Conservation (phyloP, 2,329 filamentous ascomycete genomes). For the Penicillium sclerotigenum region DNA sequence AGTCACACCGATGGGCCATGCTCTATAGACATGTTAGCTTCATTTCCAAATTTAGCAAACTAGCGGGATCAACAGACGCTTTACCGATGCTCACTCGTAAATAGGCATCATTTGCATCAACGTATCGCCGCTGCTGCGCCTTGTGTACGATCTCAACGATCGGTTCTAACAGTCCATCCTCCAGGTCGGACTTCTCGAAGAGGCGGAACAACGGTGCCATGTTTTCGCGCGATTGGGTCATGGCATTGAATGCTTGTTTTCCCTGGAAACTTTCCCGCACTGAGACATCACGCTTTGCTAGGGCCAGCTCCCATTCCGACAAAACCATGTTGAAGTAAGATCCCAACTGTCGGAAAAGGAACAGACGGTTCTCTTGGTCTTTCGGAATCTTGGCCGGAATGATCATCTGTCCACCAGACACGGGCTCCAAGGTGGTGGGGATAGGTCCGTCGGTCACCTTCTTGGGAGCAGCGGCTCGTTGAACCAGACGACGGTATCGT, state of each 20-base stretch:
- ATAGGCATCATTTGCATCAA: constrained; percentile 95
- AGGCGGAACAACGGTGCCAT: constrained; percentile 87
- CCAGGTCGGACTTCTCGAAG: constrained; percentile 76
- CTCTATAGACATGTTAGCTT: constrained; percentile 43
- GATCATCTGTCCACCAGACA: constrained; percentile 87
- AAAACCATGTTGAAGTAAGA: constrained; percentile 98
- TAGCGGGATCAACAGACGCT: constrained; percentile 50
- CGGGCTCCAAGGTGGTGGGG: constrained; percentile 74
- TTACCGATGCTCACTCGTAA: constrained; percentile 90
- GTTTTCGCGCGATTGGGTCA: constrained; percentile 82
- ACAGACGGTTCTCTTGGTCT: constrained; percentile 64
- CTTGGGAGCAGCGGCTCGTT: constrained; percentile 36
- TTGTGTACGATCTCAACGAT: constrained; percentile 89
- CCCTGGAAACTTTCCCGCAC: constrained; percentile 73
- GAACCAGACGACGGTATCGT: constrained; percentile 64
- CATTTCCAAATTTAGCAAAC: neutral
- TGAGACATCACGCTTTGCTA: constrained; percentile 57
- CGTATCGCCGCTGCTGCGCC: constrained; percentile 85
- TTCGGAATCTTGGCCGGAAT: constrained; percentile 62
- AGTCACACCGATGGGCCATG: constrained; percentile 98
- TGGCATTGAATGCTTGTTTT: constrained; percentile 76
- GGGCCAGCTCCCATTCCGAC: constrained; percentile 76
- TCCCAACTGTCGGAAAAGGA: constrained; percentile 80
- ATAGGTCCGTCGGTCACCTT: constrained; percentile 71
- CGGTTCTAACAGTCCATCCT: constrained; percentile 73